Percentiles rank a stretch among this genome's conserved stretches.
Evolutionary conservation across 2,329 filamentous ascomycete genomes (phyloP).

Genomic region (Penicillium sp.): DNA sequence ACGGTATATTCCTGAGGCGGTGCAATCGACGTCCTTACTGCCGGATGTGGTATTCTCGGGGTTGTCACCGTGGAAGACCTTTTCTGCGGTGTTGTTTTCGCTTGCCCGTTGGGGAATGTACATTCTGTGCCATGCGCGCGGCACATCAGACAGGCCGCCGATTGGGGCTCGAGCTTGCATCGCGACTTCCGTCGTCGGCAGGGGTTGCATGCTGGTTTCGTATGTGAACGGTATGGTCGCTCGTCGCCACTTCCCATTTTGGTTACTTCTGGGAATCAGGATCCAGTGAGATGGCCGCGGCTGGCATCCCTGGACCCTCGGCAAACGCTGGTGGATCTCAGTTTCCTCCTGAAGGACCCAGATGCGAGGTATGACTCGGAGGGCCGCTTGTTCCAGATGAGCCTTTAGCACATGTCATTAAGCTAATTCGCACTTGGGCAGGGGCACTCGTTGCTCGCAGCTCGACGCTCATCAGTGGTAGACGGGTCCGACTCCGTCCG

Average conservation of each 20-base stretch:
- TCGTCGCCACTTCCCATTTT: slow-evolving; percentile 9
- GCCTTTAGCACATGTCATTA: no score
- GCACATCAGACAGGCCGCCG: slow-evolving; percentile 16
- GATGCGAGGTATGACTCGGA: neutral
- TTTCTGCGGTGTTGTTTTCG: neutral
- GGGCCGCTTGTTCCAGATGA: no score
- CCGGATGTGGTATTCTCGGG: neutral
- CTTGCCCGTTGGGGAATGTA: slow-evolving; percentile 8
- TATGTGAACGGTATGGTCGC: slow-evolving; percentile 19
- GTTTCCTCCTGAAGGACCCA: neutral
- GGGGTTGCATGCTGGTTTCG: slow-evolving; percentile 15
- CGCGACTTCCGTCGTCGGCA: slow-evolving; percentile 18
- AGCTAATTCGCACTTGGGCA: no score
- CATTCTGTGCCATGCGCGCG: slow-evolving; percentile 18
- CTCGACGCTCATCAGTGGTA: neutral
- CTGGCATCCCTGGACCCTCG: neutral
- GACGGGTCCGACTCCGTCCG: no score
- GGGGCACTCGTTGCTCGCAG: no score
- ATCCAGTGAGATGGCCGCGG: neutral
- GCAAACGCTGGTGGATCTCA: neutral
- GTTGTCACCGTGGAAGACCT: neutral
- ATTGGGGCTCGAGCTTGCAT: slow-evolving; percentile 10
- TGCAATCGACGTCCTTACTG: neutral
- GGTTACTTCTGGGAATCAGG: neutral
- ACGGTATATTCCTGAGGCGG: neutral